Conservation (phyloP, 169 alveolate species). For the Plasmodium yoelii region DNA sequence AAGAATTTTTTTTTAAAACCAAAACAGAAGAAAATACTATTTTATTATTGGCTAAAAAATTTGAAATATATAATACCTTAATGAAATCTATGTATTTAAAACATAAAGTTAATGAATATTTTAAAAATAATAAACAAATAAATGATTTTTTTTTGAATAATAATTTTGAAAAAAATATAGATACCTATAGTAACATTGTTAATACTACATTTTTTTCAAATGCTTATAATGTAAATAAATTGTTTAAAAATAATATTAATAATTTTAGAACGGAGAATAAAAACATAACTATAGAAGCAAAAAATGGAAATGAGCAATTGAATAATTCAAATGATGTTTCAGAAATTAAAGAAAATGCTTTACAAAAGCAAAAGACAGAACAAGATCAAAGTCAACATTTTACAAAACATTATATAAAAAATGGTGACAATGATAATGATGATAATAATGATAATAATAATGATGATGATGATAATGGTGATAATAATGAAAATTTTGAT, state of each 20-base stretch:
- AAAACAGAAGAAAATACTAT: constrained; percentile 16
- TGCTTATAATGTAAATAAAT: too few species aligned
- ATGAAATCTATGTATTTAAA: constrained; percentile 24
- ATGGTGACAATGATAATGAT: too few species aligned
- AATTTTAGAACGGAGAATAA: neutral
- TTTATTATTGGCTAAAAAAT: constrained; percentile 21
- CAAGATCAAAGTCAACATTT: too few species aligned
- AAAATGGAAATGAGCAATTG: too few species aligned
- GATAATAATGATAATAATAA: too few species aligned
- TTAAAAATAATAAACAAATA: neutral
- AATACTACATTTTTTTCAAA: neutral
- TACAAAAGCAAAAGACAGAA: too few species aligned
- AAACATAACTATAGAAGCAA: neutral
- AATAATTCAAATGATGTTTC: too few species aligned
- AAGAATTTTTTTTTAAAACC: constrained; percentile 33
- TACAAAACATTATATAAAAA: too few species aligned
- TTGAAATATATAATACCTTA: constrained; percentile 15
- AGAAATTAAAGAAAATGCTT: too few species aligned
- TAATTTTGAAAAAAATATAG: constrained; percentile 23
- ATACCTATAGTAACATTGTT: constrained; percentile 5
- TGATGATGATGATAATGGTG: too few species aligned
- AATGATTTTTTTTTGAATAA: constrained; percentile 10
- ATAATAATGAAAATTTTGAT: too few species aligned
- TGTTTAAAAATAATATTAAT: neutral
- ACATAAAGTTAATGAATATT: constrained; percentile 1